Base-by-base conservation (phyloP, 2,329 filamentous ascomycete genomes). In the Sphaerulina vaccinii region DNA sequence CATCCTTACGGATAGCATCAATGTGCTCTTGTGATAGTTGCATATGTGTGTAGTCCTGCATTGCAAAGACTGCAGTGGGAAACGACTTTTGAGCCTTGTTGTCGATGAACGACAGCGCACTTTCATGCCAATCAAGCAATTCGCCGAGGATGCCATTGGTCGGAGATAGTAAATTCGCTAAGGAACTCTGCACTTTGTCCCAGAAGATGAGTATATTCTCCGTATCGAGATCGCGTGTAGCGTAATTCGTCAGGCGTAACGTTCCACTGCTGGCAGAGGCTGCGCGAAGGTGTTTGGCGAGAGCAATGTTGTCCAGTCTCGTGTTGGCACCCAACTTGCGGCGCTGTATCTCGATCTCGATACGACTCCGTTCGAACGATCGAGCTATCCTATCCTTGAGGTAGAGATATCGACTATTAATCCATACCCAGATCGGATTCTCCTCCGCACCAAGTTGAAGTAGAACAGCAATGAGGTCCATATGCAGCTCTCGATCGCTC, bases 351-450 rank as follows among this genome's bases (percentile, higher is more conserved):
- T 99, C 93, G 59, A 97, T 90, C 70, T 99, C 92, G 15, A 95
- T 83, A 67, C 87, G 88, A 46, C 87, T 86, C n/a, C 90, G 84
- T 58, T 97, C 90, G 46, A 90, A 89, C 11, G 85, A 87, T 0
- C 81, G 77, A 36, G 83, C 82, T 47, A 97, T 92, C 67, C 88
- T 95, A 58, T 84, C 84, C 70, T 93, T 96, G 50, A 99, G 78
- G 65, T 91, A 85, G 58, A 96, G 89, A 66, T 91, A 95, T 39
- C 89, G 85, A 65, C 90, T 96, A 49, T 92, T 76, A 21, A 99
- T 82, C 91, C 93, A 99, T 9, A 95, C 81, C 88, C 89, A 96
- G 56, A 99, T 95, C 1, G 93, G 93, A 63, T 95, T 99, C 54
- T 97, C 90, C 8, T 95, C 87, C 2, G 96, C 90, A 5, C 93